Conservation (phyloP, 2,329 filamentous ascomycete species). For the Stylonectria norvegica region DNA sequence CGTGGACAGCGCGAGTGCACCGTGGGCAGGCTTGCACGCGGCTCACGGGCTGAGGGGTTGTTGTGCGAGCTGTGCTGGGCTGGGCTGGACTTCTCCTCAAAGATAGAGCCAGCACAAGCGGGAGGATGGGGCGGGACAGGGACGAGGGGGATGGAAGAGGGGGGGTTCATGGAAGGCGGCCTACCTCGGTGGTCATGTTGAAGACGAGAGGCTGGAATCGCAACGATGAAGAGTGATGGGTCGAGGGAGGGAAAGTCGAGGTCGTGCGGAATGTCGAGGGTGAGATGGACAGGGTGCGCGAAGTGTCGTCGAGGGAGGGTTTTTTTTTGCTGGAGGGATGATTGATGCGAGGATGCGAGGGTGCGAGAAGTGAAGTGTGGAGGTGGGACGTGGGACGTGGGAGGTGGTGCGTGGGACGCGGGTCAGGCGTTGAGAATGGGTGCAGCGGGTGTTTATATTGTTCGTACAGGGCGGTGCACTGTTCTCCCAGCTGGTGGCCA, state of each 20-base stretch:
- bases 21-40: conserved; percentile 1
- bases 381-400: conserved; percentile 26
- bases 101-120: too few relatives aligned
- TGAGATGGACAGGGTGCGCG: conserved; percentile 17
- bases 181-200: conserved; percentile 37
- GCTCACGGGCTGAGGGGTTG: conserved; percentile 27
- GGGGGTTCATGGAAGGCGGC: conserved; percentile 7
- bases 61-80: conserved; percentile 18
- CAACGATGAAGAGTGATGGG: conserved; percentile 14
- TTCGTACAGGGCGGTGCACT: not conserved
- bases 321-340: conserved; percentile 21
- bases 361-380: conserved; percentile 16
- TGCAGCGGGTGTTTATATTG: conserved; percentile 6
- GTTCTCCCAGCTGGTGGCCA: too few relatives aligned
- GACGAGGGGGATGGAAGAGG: conserved; percentile 8
- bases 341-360: conserved; percentile 12
- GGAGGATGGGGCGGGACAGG: conserved; percentile 10
- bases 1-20: conserved; percentile 1
- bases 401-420: too few relatives aligned
- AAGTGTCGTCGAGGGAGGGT: conserved; percentile 18
- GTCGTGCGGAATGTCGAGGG: conserved; percentile 15
- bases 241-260: conserved; percentile 19
- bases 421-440: conserved; percentile 23
- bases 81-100: too few relatives aligned
- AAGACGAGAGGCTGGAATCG: conserved; percentile 20